Conservation (phyloP, 768 basidiomycete genomes). For the Naganishia vaughanmartiniae region DNA sequence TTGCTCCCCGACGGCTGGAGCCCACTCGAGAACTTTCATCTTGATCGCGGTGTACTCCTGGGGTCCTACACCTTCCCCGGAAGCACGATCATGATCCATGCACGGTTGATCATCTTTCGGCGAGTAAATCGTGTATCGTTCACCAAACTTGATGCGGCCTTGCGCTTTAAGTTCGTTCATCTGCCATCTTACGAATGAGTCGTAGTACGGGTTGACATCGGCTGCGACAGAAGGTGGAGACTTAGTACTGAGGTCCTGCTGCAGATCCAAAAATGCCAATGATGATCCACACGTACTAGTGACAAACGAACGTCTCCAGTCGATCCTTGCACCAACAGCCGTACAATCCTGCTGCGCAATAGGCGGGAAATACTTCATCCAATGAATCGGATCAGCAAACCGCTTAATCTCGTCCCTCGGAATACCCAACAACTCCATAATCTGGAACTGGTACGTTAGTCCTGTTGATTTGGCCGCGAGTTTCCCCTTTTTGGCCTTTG, state of each 20-base stretch:
- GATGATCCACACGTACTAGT: slow-evolving; percentile 60
- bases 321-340: slow-evolving; percentile 87
- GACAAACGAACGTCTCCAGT: slow-evolving; percentile 92
- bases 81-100: slow-evolving; percentile 97
- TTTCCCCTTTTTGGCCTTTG: slow-evolving; percentile 93
- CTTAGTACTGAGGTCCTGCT: background rate
- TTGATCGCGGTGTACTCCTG: slow-evolving; percentile 94
- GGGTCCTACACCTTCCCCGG: slow-evolving; percentile 90
- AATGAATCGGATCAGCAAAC: slow-evolving; percentile 91
- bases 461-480: slow-evolving; percentile 88
- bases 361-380: slow-evolving; percentile 92
- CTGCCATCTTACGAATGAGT: slow-evolving; percentile 96
- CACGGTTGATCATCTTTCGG: slow-evolving; percentile 98
- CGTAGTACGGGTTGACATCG: slow-evolving; percentile 93
- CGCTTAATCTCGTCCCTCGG: slow-evolving; percentile 86
- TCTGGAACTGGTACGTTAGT: slow-evolving; percentile 95
- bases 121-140: slow-evolving; percentile 96
- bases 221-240: slow-evolving; percentile 48
- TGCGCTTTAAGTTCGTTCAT: slow-evolving; percentile 83
- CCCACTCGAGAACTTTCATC: slow-evolving; percentile 88
- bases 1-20: slow-evolving; percentile 63
- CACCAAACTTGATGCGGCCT: slow-evolving; percentile 95
- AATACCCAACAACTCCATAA: slow-evolving; percentile 90
- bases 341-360: slow-evolving; percentile 81
- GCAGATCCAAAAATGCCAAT: background rate